Conservation (phyloP, 2,329 filamentous ascomycete species). For the Sclerotinia spermophila region DNA sequence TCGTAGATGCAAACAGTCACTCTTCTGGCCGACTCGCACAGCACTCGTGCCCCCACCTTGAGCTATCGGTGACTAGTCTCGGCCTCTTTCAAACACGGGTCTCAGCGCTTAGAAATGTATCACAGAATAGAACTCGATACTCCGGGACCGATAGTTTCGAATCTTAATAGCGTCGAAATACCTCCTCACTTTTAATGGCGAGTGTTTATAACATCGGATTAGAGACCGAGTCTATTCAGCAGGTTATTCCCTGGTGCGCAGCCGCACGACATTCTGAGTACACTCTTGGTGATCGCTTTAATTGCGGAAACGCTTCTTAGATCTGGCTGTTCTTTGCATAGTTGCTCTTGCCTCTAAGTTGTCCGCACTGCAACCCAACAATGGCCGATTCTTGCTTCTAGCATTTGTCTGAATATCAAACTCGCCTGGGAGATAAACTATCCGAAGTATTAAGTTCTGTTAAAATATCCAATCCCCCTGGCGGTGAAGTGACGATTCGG, state of each 20-base stretch:
- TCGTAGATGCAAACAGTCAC: background rate
- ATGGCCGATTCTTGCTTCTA: background rate
- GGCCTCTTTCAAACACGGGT: background rate
- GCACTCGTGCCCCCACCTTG: background rate
- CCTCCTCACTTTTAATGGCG: background rate
- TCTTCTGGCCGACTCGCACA: background rate
- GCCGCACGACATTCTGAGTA: background rate
- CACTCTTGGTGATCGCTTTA: background rate
- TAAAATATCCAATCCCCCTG: background rate
- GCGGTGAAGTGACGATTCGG: background rate
- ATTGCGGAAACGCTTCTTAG: too few relatives aligned
- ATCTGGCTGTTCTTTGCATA: background rate
- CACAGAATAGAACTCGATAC: background rate
- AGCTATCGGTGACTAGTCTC: background rate
- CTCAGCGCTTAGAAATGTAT: background rate
- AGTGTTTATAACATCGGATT: background rate
- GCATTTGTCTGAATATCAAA: background rate
- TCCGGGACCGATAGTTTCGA: background rate
- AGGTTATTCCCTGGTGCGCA: background rate
- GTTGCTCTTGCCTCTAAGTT: background rate
- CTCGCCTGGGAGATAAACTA: too few relatives aligned
- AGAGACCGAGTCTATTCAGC: background rate
- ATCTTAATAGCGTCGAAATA: background rate
- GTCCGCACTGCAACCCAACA: background rate
- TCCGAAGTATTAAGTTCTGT: background rate